A percentile compares a stretch with the other conserved stretches of the same genome.
Conservation (phyloP, 345 rosid species). For the Salix exigua region DNA sequence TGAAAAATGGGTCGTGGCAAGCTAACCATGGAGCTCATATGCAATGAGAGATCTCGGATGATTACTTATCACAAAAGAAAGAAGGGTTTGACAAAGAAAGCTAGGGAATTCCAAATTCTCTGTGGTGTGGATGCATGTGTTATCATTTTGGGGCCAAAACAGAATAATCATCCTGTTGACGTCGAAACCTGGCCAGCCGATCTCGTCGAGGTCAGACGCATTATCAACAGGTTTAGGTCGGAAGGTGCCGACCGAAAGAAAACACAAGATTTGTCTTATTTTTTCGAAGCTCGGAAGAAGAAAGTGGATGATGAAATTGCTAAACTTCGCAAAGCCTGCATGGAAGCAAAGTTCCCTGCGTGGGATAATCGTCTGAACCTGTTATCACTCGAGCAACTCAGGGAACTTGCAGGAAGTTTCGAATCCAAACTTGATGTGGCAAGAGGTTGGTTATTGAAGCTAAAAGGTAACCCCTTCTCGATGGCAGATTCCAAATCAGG, state of each 20-base stretch:
- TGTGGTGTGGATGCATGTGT: slow-evolving; percentile 36
- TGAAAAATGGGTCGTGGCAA: slow-evolving; percentile 37
- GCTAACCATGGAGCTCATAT: slow-evolving; percentile 25
- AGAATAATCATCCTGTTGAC: neutral
- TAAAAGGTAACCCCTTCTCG: slow-evolving; percentile 1
- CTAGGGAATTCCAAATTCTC: slow-evolving; percentile 26
- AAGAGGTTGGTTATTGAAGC: neutral
- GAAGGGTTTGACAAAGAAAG: slow-evolving; percentile 36
- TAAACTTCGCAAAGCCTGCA: slow-evolving; percentile 11
- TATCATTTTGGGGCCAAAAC: slow-evolving; percentile 18
- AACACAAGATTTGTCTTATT: slow-evolving; percentile 18
- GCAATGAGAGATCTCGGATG: slow-evolving; percentile 29
- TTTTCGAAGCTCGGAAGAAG: slow-evolving; percentile 14
- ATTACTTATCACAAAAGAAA: slow-evolving; percentile 29
- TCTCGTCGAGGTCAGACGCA: slow-evolving; percentile 1
- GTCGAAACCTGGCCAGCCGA: slow-evolving; percentile 26
- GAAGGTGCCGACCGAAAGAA: slow-evolving; percentile 10
- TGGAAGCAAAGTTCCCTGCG: slow-evolving; percentile 19
- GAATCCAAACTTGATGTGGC: slow-evolving; percentile 14
- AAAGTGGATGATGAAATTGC: slow-evolving; percentile 19
- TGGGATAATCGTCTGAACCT: slow-evolving; percentile 16
- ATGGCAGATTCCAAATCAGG: neutral
- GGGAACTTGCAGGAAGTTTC: neutral
- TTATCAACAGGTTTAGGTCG: slow-evolving; percentile 16
- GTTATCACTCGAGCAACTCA: slow-evolving; percentile 6